Percentiles rank a stretch among this genome's conserved stretches.
These are phyloP conservation scores for Ottelia alismoides DNA, from an alignment of 106 monocot species.

Conservation along the genomic window DNA sequence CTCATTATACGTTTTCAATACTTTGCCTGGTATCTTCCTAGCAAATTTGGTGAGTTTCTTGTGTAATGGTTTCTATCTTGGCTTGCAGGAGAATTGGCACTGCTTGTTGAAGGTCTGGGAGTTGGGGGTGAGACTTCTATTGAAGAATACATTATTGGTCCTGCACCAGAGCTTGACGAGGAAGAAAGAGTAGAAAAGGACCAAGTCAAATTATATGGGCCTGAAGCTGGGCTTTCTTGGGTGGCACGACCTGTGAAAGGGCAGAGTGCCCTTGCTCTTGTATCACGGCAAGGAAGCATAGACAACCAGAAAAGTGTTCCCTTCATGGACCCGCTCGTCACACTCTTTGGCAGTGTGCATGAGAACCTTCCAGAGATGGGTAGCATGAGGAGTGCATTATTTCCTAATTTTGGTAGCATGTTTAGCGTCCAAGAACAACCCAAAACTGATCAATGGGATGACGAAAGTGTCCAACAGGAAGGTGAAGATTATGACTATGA, in stretches of 20 bases:
- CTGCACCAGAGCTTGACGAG: constrained; percentile 29
- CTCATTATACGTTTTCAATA: too few relatives aligned
- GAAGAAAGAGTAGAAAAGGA: constrained; percentile 32
- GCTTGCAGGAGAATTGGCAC: constrained; percentile 58
- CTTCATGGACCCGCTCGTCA: constrained; percentile 71
- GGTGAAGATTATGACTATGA: constrained; percentile 39
- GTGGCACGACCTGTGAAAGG: constrained; percentile 62
- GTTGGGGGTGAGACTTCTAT: constrained; percentile 49
- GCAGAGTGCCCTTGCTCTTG: constrained; percentile 35
- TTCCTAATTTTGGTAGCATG: constrained; percentile 93
- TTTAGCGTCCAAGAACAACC: constrained; percentile 52
- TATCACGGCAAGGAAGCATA: constrained; percentile 62
- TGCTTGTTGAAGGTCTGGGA: constrained; percentile 56
- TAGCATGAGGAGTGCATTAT: constrained; percentile 53
- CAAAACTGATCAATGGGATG: constrained; percentile 55
- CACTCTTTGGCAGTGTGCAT: constrained; percentile 83
- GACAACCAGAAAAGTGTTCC: constrained; percentile 32
- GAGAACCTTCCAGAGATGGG: constrained; percentile 63
- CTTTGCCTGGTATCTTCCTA: too few relatives aligned
- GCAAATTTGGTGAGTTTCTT: too few relatives aligned
- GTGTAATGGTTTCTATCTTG: too few relatives aligned
- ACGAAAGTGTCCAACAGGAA: constrained; percentile 38
- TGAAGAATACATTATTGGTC: constrained; percentile 59
- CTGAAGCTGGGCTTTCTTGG: constrained; percentile 52
- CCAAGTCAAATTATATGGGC: constrained; percentile 30